Evolutionary conservation across 108 stramenopile species (phyloP).

Genomic region (Seminavis robusta): DNA sequence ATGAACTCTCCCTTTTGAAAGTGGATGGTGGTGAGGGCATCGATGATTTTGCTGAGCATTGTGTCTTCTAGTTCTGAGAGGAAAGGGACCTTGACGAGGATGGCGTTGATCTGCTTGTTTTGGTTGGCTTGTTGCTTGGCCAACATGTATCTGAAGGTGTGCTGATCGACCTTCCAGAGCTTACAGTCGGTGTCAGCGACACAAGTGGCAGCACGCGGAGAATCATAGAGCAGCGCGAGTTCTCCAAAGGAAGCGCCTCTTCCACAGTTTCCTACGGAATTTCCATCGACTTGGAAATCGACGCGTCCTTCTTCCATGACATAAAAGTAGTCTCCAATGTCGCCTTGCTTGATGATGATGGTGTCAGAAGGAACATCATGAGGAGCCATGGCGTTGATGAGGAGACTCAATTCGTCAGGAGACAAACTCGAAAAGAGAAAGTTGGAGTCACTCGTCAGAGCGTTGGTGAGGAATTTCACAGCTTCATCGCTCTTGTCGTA

Average conservation of each 20-base stretch:
- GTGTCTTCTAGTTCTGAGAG: conserved; percentile 46
- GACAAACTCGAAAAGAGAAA: conserved; percentile 75
- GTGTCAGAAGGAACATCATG: conserved; percentile 37
- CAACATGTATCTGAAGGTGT: conserved; percentile 72
- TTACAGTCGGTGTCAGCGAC: conserved; percentile 30
- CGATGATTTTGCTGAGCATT: conserved; percentile 46
- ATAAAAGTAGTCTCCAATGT: conserved; percentile 89
- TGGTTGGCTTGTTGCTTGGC: conserved; percentile 25
- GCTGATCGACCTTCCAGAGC: conserved; percentile 77
- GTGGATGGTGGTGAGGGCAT: conserved; percentile 33
- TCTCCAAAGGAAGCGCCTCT: conserved; percentile 87
- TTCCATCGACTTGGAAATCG: conserved; percentile 62
- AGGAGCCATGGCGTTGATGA: conserved; percentile 72
- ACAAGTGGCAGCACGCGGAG: conserved; percentile 89
- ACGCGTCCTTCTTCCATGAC: conserved; percentile 59
- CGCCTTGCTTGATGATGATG: conserved; percentile 81
- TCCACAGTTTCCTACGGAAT: conserved; percentile 65
- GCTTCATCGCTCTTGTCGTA: conserved; percentile 54
- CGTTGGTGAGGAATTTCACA: conserved; percentile 38
- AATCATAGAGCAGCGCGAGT: conserved; percentile 90
- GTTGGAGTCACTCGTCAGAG: conserved; percentile 41
- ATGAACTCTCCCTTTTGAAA: conserved; percentile 48
- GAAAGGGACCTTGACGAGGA: conserved; percentile 61
- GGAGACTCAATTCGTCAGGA: conserved; percentile 29
- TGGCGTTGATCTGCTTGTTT: conserved; percentile 25